A percentile compares a stretch with the other conserved stretches of the same genome.
Conservation (phyloP, 2,329 filamentous ascomycete genomes). For the Monascus ruber region DNA sequence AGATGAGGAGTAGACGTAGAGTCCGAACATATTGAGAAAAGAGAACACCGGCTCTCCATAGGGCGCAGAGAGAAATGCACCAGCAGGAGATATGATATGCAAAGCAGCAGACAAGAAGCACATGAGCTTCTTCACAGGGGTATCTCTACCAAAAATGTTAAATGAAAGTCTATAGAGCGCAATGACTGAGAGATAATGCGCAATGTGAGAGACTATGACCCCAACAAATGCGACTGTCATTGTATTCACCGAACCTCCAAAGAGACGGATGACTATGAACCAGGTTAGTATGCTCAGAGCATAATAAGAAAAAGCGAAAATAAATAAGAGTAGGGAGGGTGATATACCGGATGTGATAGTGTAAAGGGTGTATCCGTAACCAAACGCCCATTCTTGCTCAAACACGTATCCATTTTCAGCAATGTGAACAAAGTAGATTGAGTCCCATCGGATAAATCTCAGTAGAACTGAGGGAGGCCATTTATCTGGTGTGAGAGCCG, state of each 20-base stretch:
- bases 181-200: slow-evolving; percentile 66
- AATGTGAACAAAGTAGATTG: slow-evolving; percentile 47
- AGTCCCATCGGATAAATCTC: slow-evolving; percentile 51
- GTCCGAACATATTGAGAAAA: slow-evolving; percentile 62
- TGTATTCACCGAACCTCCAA: slow-evolving; percentile 10
- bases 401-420: slow-evolving; percentile 45
- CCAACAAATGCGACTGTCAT: slow-evolving; percentile 39
- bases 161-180: slow-evolving; percentile 57
- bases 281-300: slow-evolving; percentile 4
- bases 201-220: slow-evolving; percentile 56
- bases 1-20: slow-evolving; percentile 52
- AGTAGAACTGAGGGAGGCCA: slow-evolving; percentile 15
- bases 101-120: slow-evolving; percentile 56
- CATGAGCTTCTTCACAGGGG: slow-evolving; percentile 16
- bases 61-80: slow-evolving; percentile 77
- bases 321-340: slow-evolving; percentile 1
- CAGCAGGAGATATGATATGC: slow-evolving; percentile 77
- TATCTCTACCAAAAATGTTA: slow-evolving; percentile 39
- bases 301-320: too few relatives aligned
- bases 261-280: slow-evolving; percentile 12
- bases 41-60: slow-evolving; percentile 76
- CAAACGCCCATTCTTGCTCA: slow-evolving; percentile 59
- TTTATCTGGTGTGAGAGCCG: slow-evolving; percentile 2
- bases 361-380: slow-evolving; percentile 42
- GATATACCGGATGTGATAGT: slow-evolving; percentile 23